Evolutionary conservation across 2,329 filamentous ascomycete species (phyloP).

Genomic region (Aphanocladium album): DNA sequence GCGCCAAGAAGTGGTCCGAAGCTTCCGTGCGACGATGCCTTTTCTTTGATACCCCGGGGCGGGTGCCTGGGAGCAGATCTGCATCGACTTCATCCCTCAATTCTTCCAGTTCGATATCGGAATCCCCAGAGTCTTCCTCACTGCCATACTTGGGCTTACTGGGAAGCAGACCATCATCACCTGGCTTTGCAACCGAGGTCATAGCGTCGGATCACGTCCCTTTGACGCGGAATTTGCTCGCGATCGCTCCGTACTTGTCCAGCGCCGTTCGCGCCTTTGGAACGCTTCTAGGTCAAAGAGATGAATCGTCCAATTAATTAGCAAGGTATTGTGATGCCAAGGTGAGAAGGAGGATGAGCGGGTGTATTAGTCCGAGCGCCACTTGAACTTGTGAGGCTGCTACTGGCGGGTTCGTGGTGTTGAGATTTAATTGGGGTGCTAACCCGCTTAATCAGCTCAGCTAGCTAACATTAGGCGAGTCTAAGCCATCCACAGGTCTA

Average conservation of each 20-base stretch:
- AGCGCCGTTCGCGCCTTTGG: too few species aligned
- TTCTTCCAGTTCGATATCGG: slow-evolving; percentile 13
- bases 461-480: not conserved
- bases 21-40: not conserved
- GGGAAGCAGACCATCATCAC: not conserved
- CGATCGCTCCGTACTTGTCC: too few species aligned
- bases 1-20: not conserved
- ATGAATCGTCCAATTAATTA: not conserved
- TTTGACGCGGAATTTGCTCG: not conserved
- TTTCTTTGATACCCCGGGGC: not conserved
- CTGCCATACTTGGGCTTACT: not conserved
- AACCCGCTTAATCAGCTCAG: not conserved
- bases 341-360: not conserved
- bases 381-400: not conserved
- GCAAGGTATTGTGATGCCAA: not conserved
- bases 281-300: not conserved
- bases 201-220: not conserved
- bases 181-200: not conserved
- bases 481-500: too few species aligned
- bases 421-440: not conserved
- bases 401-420: not conserved
- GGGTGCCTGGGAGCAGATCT: not conserved
- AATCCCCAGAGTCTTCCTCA: slow-evolving; percentile 3
- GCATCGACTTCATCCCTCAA: slow-evolving; percentile 7
- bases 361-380: not conserved